These are phyloP conservation scores for Saccharomycopsis capsularis DNA, from an alignment of 805 yeast species.

Conservation along the genomic window DNA sequence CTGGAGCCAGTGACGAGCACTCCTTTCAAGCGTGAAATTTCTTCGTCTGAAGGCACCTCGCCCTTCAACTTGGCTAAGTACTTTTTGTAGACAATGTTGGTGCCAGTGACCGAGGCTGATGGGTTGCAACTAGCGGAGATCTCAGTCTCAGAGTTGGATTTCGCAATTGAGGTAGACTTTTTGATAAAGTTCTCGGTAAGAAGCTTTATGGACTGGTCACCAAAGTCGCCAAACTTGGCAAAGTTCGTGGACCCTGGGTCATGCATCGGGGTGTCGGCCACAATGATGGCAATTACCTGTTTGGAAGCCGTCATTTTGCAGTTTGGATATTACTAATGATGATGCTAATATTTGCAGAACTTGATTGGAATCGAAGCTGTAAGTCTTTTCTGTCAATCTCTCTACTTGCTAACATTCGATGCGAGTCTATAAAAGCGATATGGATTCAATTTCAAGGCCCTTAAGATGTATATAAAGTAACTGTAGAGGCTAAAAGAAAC, in stretches of 20 bases:
- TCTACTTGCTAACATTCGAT: no score
- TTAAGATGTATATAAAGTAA: no score
- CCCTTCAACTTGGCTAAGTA: conserved; percentile 32
- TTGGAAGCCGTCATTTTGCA: neutral
- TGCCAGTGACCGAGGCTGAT: no score
- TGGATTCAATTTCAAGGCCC: no score
- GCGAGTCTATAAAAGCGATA: no score
- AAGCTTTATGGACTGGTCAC: conserved; percentile 37
- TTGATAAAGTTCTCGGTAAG: conserved; percentile 23
- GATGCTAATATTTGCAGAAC: no score
- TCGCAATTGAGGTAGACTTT: conserved; percentile 19
- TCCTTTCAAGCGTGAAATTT: conserved; percentile 27
- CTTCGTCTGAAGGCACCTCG: conserved; percentile 26
- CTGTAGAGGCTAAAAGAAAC: no score
- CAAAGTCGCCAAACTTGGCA: conserved; percentile 44
- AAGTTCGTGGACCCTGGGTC: neutral
- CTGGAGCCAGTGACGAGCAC: conserved; percentile 43
- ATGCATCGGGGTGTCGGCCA: conserved; percentile 22
- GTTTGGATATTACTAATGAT: neutral
- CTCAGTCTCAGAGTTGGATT: no score
- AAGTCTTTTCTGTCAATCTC: no score
- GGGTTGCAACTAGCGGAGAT: no score
- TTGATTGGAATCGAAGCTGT: no score
- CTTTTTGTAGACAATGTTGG: conserved; percentile 27
- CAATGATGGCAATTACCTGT: conserved; percentile 23